These are phyloP conservation scores for Sonneratia caseolaris DNA, from an alignment of 345 rosid genomes.

Conservation along the genomic window DNA sequence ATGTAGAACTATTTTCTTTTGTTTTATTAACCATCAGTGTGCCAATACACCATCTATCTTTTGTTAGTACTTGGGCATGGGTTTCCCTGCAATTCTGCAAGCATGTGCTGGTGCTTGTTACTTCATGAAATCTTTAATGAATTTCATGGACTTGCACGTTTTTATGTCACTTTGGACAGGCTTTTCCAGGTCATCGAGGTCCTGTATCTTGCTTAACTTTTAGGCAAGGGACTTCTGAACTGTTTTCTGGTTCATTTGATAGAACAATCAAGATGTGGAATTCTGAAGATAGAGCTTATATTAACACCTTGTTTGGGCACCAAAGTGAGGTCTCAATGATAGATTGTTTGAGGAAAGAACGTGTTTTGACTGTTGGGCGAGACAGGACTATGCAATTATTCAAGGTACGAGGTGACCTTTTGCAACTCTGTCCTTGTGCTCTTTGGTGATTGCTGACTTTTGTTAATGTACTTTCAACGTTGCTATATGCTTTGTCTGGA, in stretches of 20 bases:
- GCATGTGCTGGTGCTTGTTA: neutral
- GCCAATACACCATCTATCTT: neutral
- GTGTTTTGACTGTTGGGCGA: constrained; percentile 71
- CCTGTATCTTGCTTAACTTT: constrained; percentile 79
- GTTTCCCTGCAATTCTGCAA: constrained; percentile 1
- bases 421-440: neutral
- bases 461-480: neutral
- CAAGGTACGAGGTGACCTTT: constrained; percentile 23
- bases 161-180: constrained; percentile 31
- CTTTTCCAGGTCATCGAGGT: constrained; percentile 85
- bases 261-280: constrained; percentile 91
- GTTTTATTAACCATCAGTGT: neutral
- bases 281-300: constrained; percentile 74
- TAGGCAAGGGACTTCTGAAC: constrained; percentile 76
- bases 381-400: constrained; percentile 77
- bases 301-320: constrained; percentile 69
- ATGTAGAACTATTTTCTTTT: neutral
- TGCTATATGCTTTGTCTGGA: neutral
- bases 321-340: constrained; percentile 66
- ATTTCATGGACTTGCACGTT: neutral
- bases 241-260: constrained; percentile 98
- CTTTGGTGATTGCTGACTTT: neutral
- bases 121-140: neutral
- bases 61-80: neutral
- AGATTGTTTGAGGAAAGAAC: constrained; percentile 73